Percentiles rank a stretch among this genome's conserved stretches.
Evolutionary conservation across 768 basidiomycete species (phyloP).

Genomic region (Boletus edulis): DNA sequence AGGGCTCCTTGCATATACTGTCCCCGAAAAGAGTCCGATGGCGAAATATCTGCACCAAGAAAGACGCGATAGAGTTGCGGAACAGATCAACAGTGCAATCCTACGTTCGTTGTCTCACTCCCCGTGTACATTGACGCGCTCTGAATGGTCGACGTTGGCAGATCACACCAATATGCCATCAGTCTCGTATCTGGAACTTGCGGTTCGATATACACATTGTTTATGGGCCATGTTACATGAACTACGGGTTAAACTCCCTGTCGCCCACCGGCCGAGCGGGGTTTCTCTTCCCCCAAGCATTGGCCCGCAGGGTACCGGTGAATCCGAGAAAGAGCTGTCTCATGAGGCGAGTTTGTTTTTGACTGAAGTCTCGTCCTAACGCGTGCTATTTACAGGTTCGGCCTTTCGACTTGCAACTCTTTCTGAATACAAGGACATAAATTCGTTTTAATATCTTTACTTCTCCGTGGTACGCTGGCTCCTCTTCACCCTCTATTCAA

Average conservation of each 20-base stretch:
- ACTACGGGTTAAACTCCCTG: conserved; percentile 43
- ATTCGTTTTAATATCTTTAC: neutral
- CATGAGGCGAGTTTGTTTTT: conserved; percentile 34
- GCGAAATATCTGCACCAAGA: conserved; percentile 72
- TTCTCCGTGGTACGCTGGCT: neutral
- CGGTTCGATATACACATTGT: conserved; percentile 61
- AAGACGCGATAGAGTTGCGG: conserved; percentile 78
- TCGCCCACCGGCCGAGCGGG: conserved; percentile 39
- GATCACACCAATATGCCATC: conserved; percentile 51
- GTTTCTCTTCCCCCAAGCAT: conserved; percentile 41
- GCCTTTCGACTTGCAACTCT: conserved; percentile 51
- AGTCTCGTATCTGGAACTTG: conserved; percentile 61
- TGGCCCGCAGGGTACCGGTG: conserved; percentile 18
- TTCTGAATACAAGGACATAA: conserved; percentile 49
- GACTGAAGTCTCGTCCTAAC: neutral
- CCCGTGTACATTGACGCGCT: neutral
- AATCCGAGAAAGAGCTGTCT: conserved; percentile 33
- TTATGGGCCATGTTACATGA: conserved; percentile 60
- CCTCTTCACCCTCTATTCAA: neutral
- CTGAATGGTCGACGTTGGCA: conserved; percentile 25
- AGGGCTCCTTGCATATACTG: conserved; percentile 78
- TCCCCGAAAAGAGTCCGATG: conserved; percentile 75
- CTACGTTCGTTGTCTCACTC: conserved; percentile 52
- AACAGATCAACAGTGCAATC: conserved; percentile 86
- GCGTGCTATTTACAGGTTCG: conserved; percentile 36